Evolutionary conservation across 192 early-diverging fungal genomes (phyloP), one percentile per base, ranked within the genome.

Genomic region (Entophlyctis helioformis): DNA sequence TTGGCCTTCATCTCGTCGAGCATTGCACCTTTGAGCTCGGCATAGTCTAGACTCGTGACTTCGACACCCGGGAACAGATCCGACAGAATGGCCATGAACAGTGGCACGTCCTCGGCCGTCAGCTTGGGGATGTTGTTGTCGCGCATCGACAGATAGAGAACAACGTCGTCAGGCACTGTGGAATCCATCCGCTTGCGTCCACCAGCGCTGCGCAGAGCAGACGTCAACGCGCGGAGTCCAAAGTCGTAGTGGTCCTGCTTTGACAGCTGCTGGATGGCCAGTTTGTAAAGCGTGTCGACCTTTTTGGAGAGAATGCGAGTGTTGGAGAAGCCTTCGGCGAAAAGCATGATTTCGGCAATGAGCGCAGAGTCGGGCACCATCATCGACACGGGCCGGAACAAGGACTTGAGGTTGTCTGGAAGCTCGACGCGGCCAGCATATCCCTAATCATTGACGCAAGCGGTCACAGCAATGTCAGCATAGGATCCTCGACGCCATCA

Each of bases 241-340:
- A 78, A 78, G 49, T 78, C 74, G 35, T 78, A 78, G 46, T 78
- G 74, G 46, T 78, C 74, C 43, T 78, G 74, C 51, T 78, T 73
- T 5, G 72, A 76, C 11, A 78, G 60, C 41, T 74, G 71, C 58
- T 78, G 70, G n/a, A 60, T 67, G 29, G 70, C 54, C 10, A 78
- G 62, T 43, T 72, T 69, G 47, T 78, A 78, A 1, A 78, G 54
- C 8, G 70, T 78, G 42, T 74, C 74, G 9, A 67, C 74, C 44
- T 78, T 78, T 39, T 74, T 74, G 27, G 66, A 39, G 12, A 78
- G 55, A 13, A 60, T 50, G 26, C 65, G 41, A 13, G 74, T 74
- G 43, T 78, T 72, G 3, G 64, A 64, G 56, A 78, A 78, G 21
- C 74, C 74, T 62, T 78, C 74, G 2, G 74, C 70, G 48, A 72